Evolutionary conservation across 441 rosid genomes (phyloP).

Genomic region (Flueggea neowawraea): DNA sequence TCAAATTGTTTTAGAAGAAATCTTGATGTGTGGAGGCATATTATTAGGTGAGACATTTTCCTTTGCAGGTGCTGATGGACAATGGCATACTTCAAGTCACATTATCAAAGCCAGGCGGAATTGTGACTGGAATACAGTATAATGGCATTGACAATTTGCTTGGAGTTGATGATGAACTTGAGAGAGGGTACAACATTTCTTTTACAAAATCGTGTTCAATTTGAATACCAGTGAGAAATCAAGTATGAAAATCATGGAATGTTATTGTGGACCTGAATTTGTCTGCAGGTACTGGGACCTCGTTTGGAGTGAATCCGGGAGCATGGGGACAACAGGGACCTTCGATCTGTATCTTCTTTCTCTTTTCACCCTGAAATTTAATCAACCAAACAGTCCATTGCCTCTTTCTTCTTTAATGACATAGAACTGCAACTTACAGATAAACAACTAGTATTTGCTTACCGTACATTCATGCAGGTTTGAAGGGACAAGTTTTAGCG

Average conservation of each 20-base stretch:
- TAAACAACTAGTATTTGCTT: too few species aligned
- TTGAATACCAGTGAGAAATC: too few species aligned
- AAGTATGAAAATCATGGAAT: too few species aligned
- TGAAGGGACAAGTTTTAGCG: constrained; percentile 55
- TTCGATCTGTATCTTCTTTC: constrained; percentile 43
- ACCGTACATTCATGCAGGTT: constrained; percentile 30
- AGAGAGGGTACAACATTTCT: constrained; percentile 34
- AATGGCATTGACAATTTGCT: constrained; percentile 48
- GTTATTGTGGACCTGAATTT: neutral
- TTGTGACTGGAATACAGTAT: constrained; percentile 37
- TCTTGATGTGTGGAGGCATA: too few species aligned
- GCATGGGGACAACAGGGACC: constrained; percentile 47
- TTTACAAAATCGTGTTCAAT: too few species aligned
- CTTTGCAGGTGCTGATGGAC: constrained; percentile 46
- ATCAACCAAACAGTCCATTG: neutral
- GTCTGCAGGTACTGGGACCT: constrained; percentile 83
- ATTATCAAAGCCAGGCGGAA: constrained; percentile 43
- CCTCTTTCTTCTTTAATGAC: neutral
- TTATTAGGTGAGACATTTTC: neutral
- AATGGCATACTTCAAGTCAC: constrained; percentile 52
- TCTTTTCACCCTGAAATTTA: neutral
- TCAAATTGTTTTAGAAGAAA: too few species aligned
- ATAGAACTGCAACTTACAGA: neutral
- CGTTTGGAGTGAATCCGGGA: constrained; percentile 66
- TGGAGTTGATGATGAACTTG: constrained; percentile 20